A percentile compares a stretch with the other conserved stretches of the same genome.
These are phyloP conservation scores for Zea luxurians DNA, from an alignment of 176 grass and related monocot genomes.

Conservation along the genomic window DNA sequence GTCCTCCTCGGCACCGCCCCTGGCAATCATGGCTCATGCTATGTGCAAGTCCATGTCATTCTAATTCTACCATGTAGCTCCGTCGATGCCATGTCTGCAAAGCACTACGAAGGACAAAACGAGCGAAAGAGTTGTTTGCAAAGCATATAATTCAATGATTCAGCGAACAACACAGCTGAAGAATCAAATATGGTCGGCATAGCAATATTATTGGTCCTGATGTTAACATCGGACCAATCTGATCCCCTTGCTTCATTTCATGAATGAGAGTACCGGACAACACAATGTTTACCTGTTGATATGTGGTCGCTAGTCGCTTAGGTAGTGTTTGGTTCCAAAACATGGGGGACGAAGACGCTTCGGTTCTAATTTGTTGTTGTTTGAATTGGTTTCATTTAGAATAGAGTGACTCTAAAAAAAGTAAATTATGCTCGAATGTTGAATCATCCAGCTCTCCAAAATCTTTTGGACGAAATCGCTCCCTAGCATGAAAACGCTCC, in stretches of 20 bases:
- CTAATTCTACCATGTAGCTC: not conserved
- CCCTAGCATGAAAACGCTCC: too few species aligned
- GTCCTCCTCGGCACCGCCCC: not conserved
- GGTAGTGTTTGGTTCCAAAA: too few species aligned
- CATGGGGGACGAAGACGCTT: too few species aligned
- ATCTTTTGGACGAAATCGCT: too few species aligned
- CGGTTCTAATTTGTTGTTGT: too few species aligned
- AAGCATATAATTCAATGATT: not conserved
- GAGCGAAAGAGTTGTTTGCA: not conserved
- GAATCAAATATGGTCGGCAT: not conserved
- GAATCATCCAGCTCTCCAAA: too few species aligned
- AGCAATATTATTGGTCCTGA: not conserved
- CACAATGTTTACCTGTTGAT: too few species aligned
- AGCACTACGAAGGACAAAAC: not conserved
- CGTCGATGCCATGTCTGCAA: not conserved
- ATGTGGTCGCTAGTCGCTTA: too few species aligned
- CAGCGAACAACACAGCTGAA: conserved; percentile 8
- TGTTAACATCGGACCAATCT: conserved; percentile 33
- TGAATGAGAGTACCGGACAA: not conserved
- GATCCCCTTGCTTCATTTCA: not conserved
- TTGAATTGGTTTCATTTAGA: too few species aligned
- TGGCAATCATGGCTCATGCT: not conserved
- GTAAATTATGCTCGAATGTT: too few species aligned
- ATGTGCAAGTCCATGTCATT: not conserved
- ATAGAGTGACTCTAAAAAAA: too few species aligned